Percentiles rank a stretch among this genome's conserved stretches.
phyloP scores from a whole-genome alignment of 2,329 filamentous ascomycete species.

The Colletotrichum lindemuthianum region DNA sequence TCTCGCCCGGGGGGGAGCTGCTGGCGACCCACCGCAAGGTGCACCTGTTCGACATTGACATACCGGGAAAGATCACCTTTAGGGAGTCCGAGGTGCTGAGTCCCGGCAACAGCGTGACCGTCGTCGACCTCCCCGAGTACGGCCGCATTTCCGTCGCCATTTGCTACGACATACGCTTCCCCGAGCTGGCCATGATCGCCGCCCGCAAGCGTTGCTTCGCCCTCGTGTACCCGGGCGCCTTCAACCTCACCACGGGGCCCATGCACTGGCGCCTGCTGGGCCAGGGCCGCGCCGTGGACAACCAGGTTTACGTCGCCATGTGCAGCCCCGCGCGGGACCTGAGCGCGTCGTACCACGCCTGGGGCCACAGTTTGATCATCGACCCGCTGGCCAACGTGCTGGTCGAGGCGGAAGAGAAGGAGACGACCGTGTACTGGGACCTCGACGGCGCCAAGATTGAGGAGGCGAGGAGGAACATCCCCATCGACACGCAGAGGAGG shows the following conservation, averaged over 20 bases:
- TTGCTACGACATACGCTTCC: slow-evolving; percentile 98
- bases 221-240: slow-evolving; percentile 93
- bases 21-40: slow-evolving; percentile 93
- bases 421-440: slow-evolving; percentile 80
- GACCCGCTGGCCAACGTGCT: slow-evolving; percentile 90
- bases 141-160: slow-evolving; percentile 90
- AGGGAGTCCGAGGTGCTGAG: slow-evolving; percentile 89
- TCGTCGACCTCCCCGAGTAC: slow-evolving; percentile 88
- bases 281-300: slow-evolving; percentile 87
- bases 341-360: slow-evolving; percentile 84
- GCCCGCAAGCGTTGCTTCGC: slow-evolving; percentile 88
- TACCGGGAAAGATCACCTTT: slow-evolving; percentile 94
- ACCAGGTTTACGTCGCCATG: slow-evolving; percentile 92
- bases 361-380: slow-evolving; percentile 88
- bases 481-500: slow-evolving; percentile 82
- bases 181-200: slow-evolving; percentile 89
- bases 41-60: slow-evolving; percentile 97
- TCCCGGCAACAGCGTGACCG: slow-evolving; percentile 84
- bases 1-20: slow-evolving; percentile 79
- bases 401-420: slow-evolving; percentile 79
- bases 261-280: slow-evolving; percentile 91
- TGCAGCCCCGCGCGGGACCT: slow-evolving; percentile 90
- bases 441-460: slow-evolving; percentile 75
- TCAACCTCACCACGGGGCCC: slow-evolving; percentile 92
- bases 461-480: slow-evolving; percentile 83